phyloP scores from a whole-genome alignment of 139 green algal genomes.

The Chlamydomonas applanata region DNA sequence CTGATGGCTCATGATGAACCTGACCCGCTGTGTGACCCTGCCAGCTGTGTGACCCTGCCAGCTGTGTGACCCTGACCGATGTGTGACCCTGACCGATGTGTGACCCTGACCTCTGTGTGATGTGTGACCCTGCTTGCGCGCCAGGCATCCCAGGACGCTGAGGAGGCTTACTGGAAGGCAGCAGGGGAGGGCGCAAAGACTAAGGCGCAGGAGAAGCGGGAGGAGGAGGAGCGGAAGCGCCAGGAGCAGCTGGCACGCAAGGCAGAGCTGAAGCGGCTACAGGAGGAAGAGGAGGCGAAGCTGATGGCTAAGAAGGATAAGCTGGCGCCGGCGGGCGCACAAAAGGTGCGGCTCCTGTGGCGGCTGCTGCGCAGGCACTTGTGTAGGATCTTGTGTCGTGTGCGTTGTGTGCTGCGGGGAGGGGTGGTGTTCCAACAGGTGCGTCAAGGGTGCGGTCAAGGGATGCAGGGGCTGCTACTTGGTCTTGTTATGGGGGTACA shows the following conservation, averaged over 20 bases:
- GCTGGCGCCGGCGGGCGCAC: conserved; percentile 22
- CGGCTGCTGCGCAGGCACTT: not conserved
- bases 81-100: not conserved
- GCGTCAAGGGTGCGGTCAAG: too few relatives aligned
- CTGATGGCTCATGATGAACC: too few relatives aligned
- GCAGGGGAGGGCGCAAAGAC: conserved; percentile 45
- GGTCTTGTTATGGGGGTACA: too few relatives aligned
- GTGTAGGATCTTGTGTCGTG: not conserved
- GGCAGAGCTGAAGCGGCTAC: conserved; percentile 60
- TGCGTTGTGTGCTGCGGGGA: too few relatives aligned
- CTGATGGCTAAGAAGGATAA: conserved; percentile 41
- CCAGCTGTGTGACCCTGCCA: too few relatives aligned
- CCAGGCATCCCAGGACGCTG: conserved; percentile 22
- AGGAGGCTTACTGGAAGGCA: conserved; percentile 52
- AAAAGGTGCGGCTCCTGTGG: conserved; percentile 18
- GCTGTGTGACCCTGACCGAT: too few relatives aligned
- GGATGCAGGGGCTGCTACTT: too few relatives aligned
- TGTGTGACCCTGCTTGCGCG: not conserved
- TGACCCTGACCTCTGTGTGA: not conserved
- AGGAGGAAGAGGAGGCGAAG: conserved; percentile 60
- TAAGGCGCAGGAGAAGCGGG: conserved; percentile 58
- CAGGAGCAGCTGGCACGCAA: conserved; percentile 53
- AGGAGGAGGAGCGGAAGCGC: conserved; percentile 58
- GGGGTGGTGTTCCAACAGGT: too few relatives aligned
- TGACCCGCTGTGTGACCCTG: too few relatives aligned